Base-by-base conservation (phyloP, 208 protist genomes). In the Leishmania arabica region DNA sequence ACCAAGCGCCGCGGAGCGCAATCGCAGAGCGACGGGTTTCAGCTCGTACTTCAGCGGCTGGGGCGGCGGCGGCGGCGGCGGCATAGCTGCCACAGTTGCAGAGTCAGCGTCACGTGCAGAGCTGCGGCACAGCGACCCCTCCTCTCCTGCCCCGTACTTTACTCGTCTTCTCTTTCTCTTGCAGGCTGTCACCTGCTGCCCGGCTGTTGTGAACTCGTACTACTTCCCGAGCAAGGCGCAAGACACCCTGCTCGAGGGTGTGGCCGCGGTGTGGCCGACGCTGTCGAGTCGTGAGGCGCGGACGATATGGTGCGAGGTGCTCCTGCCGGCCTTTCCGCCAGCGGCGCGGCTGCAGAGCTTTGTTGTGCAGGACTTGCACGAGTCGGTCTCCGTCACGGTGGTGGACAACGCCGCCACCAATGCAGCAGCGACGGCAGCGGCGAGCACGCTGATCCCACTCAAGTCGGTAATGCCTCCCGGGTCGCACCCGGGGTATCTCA, bases 181-280 rank as follows among this genome's bases (percentile, higher is more conserved):
- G 70, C 80, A 77, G 42, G 75, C 82, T 56, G 66, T 65, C 75
- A 78, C 77, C 40, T 17, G 51, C 27, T 84, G 84, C 71, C 54
- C 84, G 24, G 86, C 86, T 19, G 86, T 89, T 3, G 69, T 83
- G 62, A 73, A 84, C 24, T 90, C 88, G 9, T 96, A 92, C 83
- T 93, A 90, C 79, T 96, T 93, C 53, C 93, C 93, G 7, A 80
- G 83, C 64, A 91, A 87, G 71, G 91, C 90, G 58, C 93, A 96
- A 79, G 60, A 49, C 51, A 89, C 90, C 49, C 80, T 95, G n/a
- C 79, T 90, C 34, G 91, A 90, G 64, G 85, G 81, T 1, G 84
- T 90, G 71, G 58, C 75, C 56, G 86, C 77, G 51, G 75, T 96
- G 47, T 96, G 92, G 90, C 87, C 90, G 11, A 75, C 86, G 31